Evolutionary conservation across 495 filamentous ascomycete genomes (phyloP).

Genomic region (Hypoxylon rickii): DNA sequence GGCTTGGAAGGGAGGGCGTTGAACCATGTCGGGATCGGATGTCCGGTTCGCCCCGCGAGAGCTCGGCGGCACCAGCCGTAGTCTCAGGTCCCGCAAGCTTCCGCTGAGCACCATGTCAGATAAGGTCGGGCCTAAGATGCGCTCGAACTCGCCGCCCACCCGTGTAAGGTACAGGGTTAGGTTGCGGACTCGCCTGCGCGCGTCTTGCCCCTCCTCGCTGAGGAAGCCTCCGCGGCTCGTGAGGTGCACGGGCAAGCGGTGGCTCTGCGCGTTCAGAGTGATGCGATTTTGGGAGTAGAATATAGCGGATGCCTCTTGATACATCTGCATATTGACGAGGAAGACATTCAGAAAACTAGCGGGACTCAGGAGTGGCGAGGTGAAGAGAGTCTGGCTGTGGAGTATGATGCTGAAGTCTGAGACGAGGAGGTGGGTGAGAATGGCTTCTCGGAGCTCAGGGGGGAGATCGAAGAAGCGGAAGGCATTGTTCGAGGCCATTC

Average conservation of each 20-base stretch:
- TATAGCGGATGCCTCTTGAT: slow-evolving; percentile 40
- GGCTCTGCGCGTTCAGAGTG: slow-evolving; percentile 35
- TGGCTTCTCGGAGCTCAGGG: slow-evolving; percentile 71
- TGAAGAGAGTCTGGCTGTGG: slow-evolving; percentile 27
- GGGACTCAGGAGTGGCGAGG: not conserved
- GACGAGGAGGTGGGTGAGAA: slow-evolving; percentile 54
- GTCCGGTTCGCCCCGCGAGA: slow-evolving; percentile 8
- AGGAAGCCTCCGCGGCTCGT: slow-evolving; percentile 27
- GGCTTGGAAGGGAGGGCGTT: slow-evolving; percentile 34
- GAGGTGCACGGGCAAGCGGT: slow-evolving; percentile 33
- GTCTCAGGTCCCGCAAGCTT: slow-evolving; percentile 29
- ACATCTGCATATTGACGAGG: slow-evolving; percentile 40
- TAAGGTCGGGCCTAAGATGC: slow-evolving; percentile 28
- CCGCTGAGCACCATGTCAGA: slow-evolving; percentile 41
- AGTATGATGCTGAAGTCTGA: slow-evolving; percentile 32
- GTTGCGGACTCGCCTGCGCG: slow-evolving; percentile 36
- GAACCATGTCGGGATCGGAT: slow-evolving; percentile 25
- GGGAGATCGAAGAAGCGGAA: slow-evolving; percentile 68
- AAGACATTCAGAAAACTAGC: slow-evolving; percentile 32
- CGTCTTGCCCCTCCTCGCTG: slow-evolving; percentile 27
- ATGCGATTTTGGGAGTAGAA: slow-evolving; percentile 43
- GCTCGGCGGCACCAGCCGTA: slow-evolving; percentile 30
- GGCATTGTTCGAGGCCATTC: not conserved
- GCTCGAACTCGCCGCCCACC: slow-evolving; percentile 38
- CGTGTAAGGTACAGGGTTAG: slow-evolving; percentile 34